A percentile compares a stretch with the other conserved stretches of the same genome.
phyloP scores from a whole-genome alignment of 331 rosid species.

The Rhamnella rubrinervis region DNA sequence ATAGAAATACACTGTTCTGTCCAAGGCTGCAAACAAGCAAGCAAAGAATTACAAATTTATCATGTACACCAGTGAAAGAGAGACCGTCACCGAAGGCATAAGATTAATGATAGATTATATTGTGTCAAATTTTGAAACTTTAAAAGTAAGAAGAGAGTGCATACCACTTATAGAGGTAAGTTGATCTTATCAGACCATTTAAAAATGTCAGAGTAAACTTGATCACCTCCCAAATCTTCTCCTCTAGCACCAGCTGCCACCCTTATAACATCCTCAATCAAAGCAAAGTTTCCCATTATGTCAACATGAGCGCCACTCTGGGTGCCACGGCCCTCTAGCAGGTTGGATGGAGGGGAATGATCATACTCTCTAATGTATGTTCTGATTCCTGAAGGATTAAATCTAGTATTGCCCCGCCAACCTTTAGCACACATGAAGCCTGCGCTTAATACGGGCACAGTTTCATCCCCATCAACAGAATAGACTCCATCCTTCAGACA shows the following conservation, averaged over 20 bases:
- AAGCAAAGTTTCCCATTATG: constrained; percentile 93
- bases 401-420: constrained; percentile 94
- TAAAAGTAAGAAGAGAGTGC: neutral
- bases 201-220: constrained; percentile 68
- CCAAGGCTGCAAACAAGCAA: neutral
- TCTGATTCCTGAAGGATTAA: constrained; percentile 74
- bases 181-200: constrained; percentile 87
- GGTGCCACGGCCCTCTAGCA: constrained; percentile 91
- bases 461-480: constrained; percentile 82
- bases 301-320: constrained; percentile 98
- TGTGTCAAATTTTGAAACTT: neutral
- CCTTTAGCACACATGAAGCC: constrained; percentile 93
- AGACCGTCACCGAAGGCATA: neutral
- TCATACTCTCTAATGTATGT: constrained; percentile 71
- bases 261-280: constrained; percentile 82
- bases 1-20: too few relatives aligned
- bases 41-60: too few relatives aligned
- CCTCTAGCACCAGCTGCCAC: constrained; percentile 89
- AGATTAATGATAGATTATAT: neutral
- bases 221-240: constrained; percentile 85
- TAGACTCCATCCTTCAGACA: constrained; percentile 83
- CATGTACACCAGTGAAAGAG: neutral
- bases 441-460: constrained; percentile 88
- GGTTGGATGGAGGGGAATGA: constrained; percentile 86
- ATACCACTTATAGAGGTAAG: constrained; percentile 22